phyloP scores from a whole-genome alignment of 2,329 filamentous ascomycete genomes.

The Ophiostoma ips region DNA sequence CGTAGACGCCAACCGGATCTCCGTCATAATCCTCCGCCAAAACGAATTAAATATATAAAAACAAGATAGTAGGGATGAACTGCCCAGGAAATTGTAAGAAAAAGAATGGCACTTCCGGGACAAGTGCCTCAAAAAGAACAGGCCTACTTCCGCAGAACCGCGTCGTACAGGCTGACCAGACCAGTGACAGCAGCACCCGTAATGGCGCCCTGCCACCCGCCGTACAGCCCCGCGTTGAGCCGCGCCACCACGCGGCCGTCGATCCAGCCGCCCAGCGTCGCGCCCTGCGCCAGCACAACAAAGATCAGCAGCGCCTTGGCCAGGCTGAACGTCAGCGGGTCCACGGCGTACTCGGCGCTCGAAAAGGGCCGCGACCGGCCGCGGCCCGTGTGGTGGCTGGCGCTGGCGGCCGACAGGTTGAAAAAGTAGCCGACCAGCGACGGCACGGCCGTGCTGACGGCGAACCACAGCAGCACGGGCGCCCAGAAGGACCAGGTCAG shows the following conservation, averaged over 20 bases:
- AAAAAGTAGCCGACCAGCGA: conserved; percentile 71
- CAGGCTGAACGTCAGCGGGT: conserved; percentile 83
- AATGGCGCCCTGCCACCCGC: conserved; percentile 56
- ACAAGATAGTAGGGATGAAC: too few relatives aligned
- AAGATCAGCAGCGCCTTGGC: conserved; percentile 72
- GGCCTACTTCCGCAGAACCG: conserved; percentile 55
- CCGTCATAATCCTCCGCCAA: conserved; percentile 2
- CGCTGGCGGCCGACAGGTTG: conserved; percentile 55
- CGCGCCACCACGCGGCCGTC: conserved; percentile 43
- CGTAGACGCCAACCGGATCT: conserved; percentile 8
- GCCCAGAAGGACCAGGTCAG: conserved; percentile 72
- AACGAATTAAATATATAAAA: neutral
- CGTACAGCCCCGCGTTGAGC: conserved; percentile 54
- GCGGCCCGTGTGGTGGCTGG: conserved; percentile 23
- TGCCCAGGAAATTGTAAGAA: too few relatives aligned
- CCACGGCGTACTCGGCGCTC: conserved; percentile 46
- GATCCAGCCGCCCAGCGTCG: conserved; percentile 48
- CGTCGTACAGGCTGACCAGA: conserved; percentile 62
- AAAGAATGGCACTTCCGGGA: too few relatives aligned
- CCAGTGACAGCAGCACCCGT: conserved; percentile 55
- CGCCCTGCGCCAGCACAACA: conserved; percentile 60
- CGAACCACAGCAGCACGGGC: conserved; percentile 60
- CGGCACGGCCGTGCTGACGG: conserved; percentile 59
- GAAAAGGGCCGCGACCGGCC: conserved; percentile 27
- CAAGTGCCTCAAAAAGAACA: too few relatives aligned